These are phyloP conservation scores for Russula olivacea DNA, from an alignment of 768 basidiomycete species.

Conservation along the genomic window DNA sequence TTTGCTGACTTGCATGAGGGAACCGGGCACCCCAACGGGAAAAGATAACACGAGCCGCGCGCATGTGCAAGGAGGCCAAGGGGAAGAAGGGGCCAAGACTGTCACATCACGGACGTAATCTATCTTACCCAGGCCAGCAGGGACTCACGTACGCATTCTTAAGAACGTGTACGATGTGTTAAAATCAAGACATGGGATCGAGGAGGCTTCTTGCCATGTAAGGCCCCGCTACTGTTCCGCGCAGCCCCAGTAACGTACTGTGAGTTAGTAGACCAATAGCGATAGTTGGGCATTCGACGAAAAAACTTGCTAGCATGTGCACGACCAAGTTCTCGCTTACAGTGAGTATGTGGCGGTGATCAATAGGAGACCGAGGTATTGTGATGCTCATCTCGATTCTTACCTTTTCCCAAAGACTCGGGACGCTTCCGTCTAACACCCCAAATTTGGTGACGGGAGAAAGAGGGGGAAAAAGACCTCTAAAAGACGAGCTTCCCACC, in stretches of 20 bases:
- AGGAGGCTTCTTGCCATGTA: conserved; percentile 14
- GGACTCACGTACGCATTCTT: conserved; percentile 11
- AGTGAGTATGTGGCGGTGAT: background rate
- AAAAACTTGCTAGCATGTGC: background rate
- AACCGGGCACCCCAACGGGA: background rate
- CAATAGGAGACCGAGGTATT: background rate
- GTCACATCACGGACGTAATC: conserved; percentile 19
- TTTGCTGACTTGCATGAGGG: conserved; percentile 9
- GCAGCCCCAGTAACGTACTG: background rate
- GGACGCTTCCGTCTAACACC: background rate
- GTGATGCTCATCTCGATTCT: conserved; percentile 4
- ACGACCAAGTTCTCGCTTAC: background rate
- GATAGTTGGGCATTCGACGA: background rate
- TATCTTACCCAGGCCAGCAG: conserved; percentile 13
- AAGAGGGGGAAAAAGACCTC: background rate
- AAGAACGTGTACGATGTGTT: conserved; percentile 22
- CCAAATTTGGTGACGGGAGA: conserved; percentile 21
- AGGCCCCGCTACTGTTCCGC: conserved; percentile 16
- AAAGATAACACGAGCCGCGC: conserved; percentile 7
- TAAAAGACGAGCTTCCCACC: conserved; percentile 5
- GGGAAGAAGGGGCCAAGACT: background rate
- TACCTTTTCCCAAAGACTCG: background rate
- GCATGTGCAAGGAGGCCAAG: background rate
- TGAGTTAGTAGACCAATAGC: background rate
- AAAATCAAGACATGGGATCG: conserved; percentile 9